Evolutionary conservation across 257 asterid genomes (phyloP).

Genomic region (Primulina eburnea): DNA sequence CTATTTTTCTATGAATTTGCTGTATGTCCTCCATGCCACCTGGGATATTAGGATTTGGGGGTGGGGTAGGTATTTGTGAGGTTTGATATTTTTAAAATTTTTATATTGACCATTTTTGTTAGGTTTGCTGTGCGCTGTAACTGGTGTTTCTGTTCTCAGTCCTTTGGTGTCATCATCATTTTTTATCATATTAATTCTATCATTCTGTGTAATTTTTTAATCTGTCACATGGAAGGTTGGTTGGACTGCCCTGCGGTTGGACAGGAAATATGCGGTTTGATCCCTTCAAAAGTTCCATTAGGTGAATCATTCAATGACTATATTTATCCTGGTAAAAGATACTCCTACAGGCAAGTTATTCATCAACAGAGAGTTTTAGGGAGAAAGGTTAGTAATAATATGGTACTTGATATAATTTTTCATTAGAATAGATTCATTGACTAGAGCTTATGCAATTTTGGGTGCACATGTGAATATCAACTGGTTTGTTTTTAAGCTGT

Average conservation of each 20-base stretch:
- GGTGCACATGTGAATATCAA: background rate
- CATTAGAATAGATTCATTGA: slow-evolving; percentile 4
- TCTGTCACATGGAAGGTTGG: slow-evolving; percentile 65
- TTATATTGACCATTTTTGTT: background rate
- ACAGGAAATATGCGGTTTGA: slow-evolving; percentile 62
- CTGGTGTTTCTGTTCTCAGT: background rate
- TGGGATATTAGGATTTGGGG: slow-evolving; percentile 35
- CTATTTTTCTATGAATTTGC: background rate
- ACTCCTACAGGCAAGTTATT: slow-evolving; percentile 83
- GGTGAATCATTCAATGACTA: slow-evolving; percentile 74
- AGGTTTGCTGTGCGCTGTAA: background rate
- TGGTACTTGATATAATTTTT: slow-evolving; percentile 5
- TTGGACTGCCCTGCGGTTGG: slow-evolving; percentile 88
- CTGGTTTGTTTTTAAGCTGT: background rate
- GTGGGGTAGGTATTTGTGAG: slow-evolving; percentile 37
- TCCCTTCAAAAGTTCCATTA: slow-evolving; percentile 97
- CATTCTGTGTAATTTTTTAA: too few species aligned
- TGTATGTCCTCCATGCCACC: background rate
- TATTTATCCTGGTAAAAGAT: slow-evolving; percentile 84
- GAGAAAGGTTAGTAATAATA: slow-evolving; percentile 54
- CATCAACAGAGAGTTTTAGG: slow-evolving; percentile 71
- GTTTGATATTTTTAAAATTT: background rate
- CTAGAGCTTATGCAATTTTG: background rate
- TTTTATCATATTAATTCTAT: background rate
- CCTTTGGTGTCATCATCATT: background rate